A percentile compares a stretch with the other conserved stretches of the same genome.
phyloP scores from a whole-genome alignment of 2,329 filamentous ascomycete genomes.

The Ophiostoma tasmaniense region DNA sequence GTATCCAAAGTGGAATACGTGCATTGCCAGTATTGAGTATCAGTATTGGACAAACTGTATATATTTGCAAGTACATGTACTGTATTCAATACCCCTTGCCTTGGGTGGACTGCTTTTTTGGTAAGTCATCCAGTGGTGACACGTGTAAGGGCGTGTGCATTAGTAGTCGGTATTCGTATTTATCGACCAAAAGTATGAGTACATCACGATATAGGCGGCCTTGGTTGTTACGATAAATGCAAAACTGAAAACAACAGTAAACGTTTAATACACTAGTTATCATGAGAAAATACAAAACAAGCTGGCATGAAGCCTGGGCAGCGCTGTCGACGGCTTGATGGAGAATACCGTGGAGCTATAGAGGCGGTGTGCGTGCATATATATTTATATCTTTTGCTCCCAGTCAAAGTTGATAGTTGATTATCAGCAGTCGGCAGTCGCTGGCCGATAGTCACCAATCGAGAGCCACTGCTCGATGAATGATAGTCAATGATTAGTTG shows the following conservation, averaged over 20 bases:
- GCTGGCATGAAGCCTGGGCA: neutral
- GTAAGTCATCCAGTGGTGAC: conserved; percentile 3
- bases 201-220: neutral
- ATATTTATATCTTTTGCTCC: neutral
- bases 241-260: neutral
- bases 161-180: neutral
- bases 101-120: neutral
- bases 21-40: neutral
- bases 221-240: neutral
- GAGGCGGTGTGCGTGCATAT: conserved; percentile 6
- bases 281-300: neutral
- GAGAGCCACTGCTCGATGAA: no score
- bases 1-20: conserved; percentile 1
- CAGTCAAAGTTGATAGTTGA: neutral
- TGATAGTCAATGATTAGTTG: neutral
- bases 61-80: neutral
- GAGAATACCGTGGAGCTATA: neutral
- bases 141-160: conserved; percentile 5
- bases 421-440: neutral
- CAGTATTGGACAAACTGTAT: neutral
- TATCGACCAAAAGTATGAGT: neutral
- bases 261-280: neutral
- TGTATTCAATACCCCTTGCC: neutral
- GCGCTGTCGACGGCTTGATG: neutral
- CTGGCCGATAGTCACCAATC: neutral